Evolutionary conservation across 1,284 basidiomycete genomes (phyloP), one percentile per base, ranked within the genome.

Genomic region (Tilletia walkeri): DNA sequence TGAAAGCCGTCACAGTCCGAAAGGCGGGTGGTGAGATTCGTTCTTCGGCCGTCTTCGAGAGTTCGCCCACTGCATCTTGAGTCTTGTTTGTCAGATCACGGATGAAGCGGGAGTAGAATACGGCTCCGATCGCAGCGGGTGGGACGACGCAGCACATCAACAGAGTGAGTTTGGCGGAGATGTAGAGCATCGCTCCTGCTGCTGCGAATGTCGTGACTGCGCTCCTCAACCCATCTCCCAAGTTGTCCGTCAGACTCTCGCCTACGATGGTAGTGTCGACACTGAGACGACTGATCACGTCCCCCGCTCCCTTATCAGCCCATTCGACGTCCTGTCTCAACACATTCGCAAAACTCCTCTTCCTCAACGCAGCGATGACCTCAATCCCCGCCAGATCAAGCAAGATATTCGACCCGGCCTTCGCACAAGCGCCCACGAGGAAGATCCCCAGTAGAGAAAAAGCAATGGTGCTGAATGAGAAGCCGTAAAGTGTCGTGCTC

Each of bases 151-250:
- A 89, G 73, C 98, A 88, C 95, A 98, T 98, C 72, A 98, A 87
- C 65, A 92, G 84, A 0, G 95, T 97, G 70, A 99, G 86, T 69
- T 90, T 91, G 0, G 93, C 91, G 0, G 94, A 97, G 73, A 98
- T 89, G 85, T 91, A 95, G 78, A 98, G 91, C 95, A 99, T 99
- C 69, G 94, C 93, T 53, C 92, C 92, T 74, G 97, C 93, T 91
- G 80, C 76, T 47, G 76, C 77, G 39, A 76, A 36, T 14, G 80
- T 79, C 3, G 80, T 82, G 9, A 77, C 72, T 14, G 75, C 77
- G 2, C 80, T 77, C 24, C 82, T 76, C 41, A 81, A 72, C 18
- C 79, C 78, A 54, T 80, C 76, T 16, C 78, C 79, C 18, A 80
- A 72, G 20, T 80, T 78, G 10, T 76, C 78, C 18, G 84, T 86